Evolutionary conservation across 2,329 filamentous ascomycete genomes (phyloP), one percentile per base, ranked within the genome.

Genomic region (Emmonsia crescens): DNA sequence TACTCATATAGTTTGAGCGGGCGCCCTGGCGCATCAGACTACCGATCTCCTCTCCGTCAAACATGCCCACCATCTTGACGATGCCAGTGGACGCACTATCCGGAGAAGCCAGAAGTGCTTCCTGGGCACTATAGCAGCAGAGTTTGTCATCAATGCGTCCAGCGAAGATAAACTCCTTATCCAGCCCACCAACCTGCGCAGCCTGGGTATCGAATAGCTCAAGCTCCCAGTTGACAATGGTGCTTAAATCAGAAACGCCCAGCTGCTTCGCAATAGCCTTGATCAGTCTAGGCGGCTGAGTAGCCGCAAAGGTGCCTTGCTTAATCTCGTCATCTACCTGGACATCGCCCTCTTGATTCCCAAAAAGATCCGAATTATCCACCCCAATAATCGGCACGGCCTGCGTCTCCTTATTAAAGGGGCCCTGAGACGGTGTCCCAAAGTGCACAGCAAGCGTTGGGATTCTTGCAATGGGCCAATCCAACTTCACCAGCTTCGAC

Each of bases 71-170:
- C 61, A 96, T 81, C 76, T 95, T 95, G 75, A 97, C 85, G 60
- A 87, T 83, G n/a, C 86, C 74, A 1, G 78, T 72, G 46, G 77
- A 78, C 10, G 81, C 70, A 24, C 75, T 66, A 33, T 80, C 77
- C 14, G 83, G 78, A 21, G 87, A 85, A 57, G 87, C 85, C 33
- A 96, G 80, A 0, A 99, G 85, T 3, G 85, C 92, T 74, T 92
- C 86, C 59, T 96, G 82, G 8, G 94, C 93, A 8, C 91, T 85
- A 86, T 91, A 97, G 38, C 89, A 95, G 81, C 94, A 97, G 55
- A 99, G 86, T 80, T 96, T 97, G 78, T 99, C 94, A 73, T 99
- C 94, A 67, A 97, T 94, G 60, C 94, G 88, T 62, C 93, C 92
- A 9, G 90, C 93, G 66, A 93, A 96, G 76, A 99, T 96, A 73